These are phyloP conservation scores for Xylaria grammica DNA, from an alignment of 495 filamentous ascomycete species.

Conservation along the genomic window DNA sequence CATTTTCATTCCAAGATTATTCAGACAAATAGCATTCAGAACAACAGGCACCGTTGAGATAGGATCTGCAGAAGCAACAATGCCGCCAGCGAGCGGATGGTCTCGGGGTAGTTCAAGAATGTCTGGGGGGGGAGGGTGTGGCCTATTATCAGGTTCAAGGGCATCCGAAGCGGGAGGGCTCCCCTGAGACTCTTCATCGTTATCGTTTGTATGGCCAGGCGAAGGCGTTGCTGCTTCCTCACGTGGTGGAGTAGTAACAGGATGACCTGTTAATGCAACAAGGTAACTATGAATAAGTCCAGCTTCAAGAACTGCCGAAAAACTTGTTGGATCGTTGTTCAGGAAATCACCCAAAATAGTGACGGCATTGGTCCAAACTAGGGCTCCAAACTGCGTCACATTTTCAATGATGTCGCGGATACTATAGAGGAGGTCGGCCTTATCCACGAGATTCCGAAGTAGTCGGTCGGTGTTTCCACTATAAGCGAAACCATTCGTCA, in stretches of 20 bases:
- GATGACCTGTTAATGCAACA: slow-evolving; percentile 72
- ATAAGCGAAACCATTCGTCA: slow-evolving; percentile 69
- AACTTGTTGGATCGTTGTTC: slow-evolving; percentile 98
- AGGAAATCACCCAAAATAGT: slow-evolving; percentile 94
- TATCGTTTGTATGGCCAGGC: slow-evolving; percentile 28
- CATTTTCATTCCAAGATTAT: slow-evolving; percentile 83
- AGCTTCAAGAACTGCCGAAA: slow-evolving; percentile 91
- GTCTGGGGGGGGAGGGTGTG: slow-evolving; percentile 49
- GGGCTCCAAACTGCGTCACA: slow-evolving; percentile 77
- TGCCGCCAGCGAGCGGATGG: slow-evolving; percentile 67
- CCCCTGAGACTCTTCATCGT: slow-evolving; percentile 43
- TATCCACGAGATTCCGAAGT: slow-evolving; percentile 92
- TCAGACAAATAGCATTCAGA: slow-evolving; percentile 92
- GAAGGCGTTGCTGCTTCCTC: slow-evolving; percentile 37
- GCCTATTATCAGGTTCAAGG: slow-evolving; percentile 48
- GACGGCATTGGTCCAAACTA: slow-evolving; percentile 91
- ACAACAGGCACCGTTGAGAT: slow-evolving; percentile 84
- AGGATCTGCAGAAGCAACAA: slow-evolving; percentile 82
- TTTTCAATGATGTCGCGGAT: slow-evolving; percentile 84
- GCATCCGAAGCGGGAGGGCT: slow-evolving; percentile 45
- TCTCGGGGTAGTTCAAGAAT: slow-evolving; percentile 48
- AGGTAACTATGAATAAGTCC: slow-evolving; percentile 85
- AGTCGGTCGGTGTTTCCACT: slow-evolving; percentile 86
- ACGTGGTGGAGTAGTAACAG: slow-evolving; percentile 48
- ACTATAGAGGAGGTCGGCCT: slow-evolving; percentile 77